Base-by-base conservation (phyloP, 257 asterid genomes). In the Schizonepeta tenuifolia region DNA sequence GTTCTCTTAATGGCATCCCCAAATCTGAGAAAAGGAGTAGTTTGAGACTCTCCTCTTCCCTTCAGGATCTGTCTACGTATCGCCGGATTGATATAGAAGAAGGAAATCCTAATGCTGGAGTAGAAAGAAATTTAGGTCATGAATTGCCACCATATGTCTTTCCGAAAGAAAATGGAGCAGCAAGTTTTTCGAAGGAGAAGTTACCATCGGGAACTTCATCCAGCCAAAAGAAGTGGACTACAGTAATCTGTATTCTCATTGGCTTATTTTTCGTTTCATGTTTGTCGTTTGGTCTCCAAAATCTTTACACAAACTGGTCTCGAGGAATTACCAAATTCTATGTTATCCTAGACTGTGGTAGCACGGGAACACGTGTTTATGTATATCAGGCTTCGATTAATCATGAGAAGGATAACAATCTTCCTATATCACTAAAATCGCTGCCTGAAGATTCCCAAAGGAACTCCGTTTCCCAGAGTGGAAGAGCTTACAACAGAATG, bases 311-410 rank as follows among this genome's bases (percentile, higher is more conserved):
- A 51, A 81, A 76, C 80, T 89, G 91, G 91, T 83, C 87, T 40
- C 80, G 61, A 9, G 95, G 86, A 65, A 58, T 83, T 40, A 68
- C 94, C 60, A 90, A 84, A 77, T 92, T 77, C 83, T 95, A 86
- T 74, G 90, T 95, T 53, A 92, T 92, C 68, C 84, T 95, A 69
- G 98, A 95, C 77, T 88, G 98, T 80, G 99, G 99, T 53, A 95
- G 99, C 84, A 95, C 98, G 1, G 99, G 99, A 68, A 92, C 97
- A 72, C 98, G 99, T 49, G 96, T 92, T 78, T 88, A 85, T 83
- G 95, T 95, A 49, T 92, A 91, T 76, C 84, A 88, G 82, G 96
- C 96, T 38, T 80, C 88, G 17, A 22, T 79, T 65, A 86, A 87
- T 78, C 76, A 77, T 33, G 75, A 85, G 38, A 85, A 82, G 47